Evolutionary conservation across 2,329 filamentous ascomycete species (phyloP), one percentile per base, ranked within the genome.

Genomic region (Aspergillus pseudoglaucus): DNA sequence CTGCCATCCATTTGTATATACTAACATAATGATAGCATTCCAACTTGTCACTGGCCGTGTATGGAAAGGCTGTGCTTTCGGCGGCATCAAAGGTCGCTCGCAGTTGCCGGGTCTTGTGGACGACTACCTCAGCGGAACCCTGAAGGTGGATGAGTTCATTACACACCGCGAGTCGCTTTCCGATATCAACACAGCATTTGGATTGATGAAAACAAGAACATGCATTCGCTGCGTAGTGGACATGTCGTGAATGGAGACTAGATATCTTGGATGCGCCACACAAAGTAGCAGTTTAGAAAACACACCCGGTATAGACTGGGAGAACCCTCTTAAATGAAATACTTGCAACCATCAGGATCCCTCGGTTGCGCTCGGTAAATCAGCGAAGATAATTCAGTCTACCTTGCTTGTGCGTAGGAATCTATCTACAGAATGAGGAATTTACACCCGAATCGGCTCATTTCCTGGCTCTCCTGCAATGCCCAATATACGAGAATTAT

Each of bases 81-180:
- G 93, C 59, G 93, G 93, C 61, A 90, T 98, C 79, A 98, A 97
- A 79, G 93, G 93, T 59, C 90, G 93, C 65, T 84, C 87, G 27
- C 93, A 98, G 75, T 82, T 98, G 56, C 86, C 87, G 42, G 84
- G 80, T 50, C 83, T 98, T 35, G 90, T 98, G 20, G 75, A 83
- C 58, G 91, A 97, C 72, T 98, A 98, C 75, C 79, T 94, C 70
- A 80, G 80, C 46, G 90, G 90, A 60, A 81, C 85, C 66, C 84
- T 98, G 66, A 97, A 96, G 84, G 91, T 97, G 41, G 91, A 97
- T 68, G 93, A 98, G 76, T 97, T 97, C 77, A 97, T 98, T 75
- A 98, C 93, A 27, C 93, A 98, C 76, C 84, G 90, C 61, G 88
- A 95, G 75, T 80, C 79, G 3, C 77, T 98, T 39, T 74, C 75